phyloP scores from a whole-genome alignment of 805 yeast species.

The Cyberlindnera xylosilytica region DNA sequence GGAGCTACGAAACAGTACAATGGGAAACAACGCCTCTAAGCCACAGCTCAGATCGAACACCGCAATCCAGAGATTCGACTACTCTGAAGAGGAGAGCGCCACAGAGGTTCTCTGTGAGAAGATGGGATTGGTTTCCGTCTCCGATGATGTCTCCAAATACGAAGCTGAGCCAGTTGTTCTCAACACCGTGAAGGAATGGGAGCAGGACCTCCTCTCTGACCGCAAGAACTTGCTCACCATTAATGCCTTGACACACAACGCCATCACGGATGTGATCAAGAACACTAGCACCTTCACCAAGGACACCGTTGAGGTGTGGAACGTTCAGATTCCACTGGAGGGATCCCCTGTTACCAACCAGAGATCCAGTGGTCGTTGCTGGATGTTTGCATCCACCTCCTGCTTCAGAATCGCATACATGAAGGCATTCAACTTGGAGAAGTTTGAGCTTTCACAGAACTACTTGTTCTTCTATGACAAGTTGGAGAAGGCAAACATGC shows the following conservation, averaged over 20 bases:
- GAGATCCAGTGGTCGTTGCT: conserved; percentile 72
- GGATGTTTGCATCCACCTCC: conserved; percentile 83
- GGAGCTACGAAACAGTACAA: too few species aligned
- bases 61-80: conserved; percentile 11
- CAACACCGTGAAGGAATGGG: conserved; percentile 41
- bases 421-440: conserved; percentile 57
- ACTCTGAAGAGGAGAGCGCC: conserved; percentile 6
- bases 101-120: conserved; percentile 6
- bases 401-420: conserved; percentile 62
- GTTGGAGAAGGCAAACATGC: conserved; percentile 76
- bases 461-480: conserved; percentile 80
- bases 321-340: conserved; percentile 32
- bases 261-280: conserved; percentile 17
- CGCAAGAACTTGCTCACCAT: conserved; percentile 52
- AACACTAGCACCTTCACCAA: conserved; percentile 8
- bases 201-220: conserved; percentile 39
- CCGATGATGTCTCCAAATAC: neutral
- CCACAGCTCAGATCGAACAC: conserved; percentile 1
- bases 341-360: conserved; percentile 70
- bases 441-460: conserved; percentile 71
- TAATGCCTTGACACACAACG: conserved; percentile 48
- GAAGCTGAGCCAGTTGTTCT: conserved; percentile 30
- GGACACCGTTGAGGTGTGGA: conserved; percentile 26
- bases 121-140: conserved; percentile 1
- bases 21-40: conserved; percentile 14